phyloP scores from a whole-genome alignment of 257 asterid species.

The Solanum etuberosum region DNA sequence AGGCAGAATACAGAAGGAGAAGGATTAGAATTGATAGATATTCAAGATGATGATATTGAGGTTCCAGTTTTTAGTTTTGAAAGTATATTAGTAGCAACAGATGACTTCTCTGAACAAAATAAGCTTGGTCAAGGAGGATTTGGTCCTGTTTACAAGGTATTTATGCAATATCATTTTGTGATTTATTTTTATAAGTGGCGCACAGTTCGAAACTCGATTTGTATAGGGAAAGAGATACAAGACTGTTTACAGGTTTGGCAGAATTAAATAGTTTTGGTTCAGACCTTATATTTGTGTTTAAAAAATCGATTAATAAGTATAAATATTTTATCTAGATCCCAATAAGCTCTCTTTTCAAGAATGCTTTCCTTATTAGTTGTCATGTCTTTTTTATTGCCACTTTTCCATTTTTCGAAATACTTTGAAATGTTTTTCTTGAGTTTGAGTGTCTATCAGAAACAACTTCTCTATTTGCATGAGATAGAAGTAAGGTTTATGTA shows the following conservation, averaged over 20 bases:
- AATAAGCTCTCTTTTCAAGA: not conserved
- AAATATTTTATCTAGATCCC: not conserved
- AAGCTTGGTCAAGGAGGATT: not conserved
- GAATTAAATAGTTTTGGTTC: too few relatives aligned
- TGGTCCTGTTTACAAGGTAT: not conserved
- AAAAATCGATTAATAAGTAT: not conserved
- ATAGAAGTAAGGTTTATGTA: not conserved
- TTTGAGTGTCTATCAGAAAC: fast-evolving
- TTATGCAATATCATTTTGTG: not conserved
- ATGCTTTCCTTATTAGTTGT: not conserved
- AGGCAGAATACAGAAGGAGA: not conserved
- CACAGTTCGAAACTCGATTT: not conserved
- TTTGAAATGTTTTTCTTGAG: not conserved
- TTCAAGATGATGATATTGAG: not conserved
- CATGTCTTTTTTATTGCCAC: too few relatives aligned
- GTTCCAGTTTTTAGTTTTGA: not conserved
- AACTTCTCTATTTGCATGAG: not conserved
- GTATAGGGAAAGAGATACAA: not conserved
- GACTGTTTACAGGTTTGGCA: not conserved
- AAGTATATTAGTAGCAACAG: not conserved
- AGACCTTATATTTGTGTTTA: not conserved
- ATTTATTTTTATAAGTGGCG: not conserved
- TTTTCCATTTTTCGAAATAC: not conserved
- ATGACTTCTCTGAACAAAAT: not conserved
- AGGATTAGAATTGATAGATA: not conserved